Percentiles rank a stretch among this genome's conserved stretches.
phyloP scores from a whole-genome alignment of 2,329 filamentous ascomycete species.

The Geosmithia flava region DNA sequence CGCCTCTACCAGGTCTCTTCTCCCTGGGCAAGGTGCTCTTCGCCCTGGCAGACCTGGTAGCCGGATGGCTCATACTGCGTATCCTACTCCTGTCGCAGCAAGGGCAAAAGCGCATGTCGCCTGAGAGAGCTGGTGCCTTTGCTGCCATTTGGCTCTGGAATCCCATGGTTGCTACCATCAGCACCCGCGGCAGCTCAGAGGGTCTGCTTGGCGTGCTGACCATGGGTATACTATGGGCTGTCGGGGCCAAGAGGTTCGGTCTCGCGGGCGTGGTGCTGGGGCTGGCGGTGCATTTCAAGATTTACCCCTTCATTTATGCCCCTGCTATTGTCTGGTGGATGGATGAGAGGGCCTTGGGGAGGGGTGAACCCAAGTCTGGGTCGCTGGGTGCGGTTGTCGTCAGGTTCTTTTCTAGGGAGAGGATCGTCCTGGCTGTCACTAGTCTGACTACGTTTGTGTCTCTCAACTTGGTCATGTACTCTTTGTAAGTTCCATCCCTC shows the following conservation, averaged over 20 bases:
- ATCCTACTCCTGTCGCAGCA: constrained; percentile 17
- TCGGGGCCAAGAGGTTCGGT: constrained; percentile 45
- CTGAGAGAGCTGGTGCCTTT: constrained; percentile 54
- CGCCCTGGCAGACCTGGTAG: constrained; percentile 68
- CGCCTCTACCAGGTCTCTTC: constrained; percentile 43
- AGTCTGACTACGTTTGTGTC: constrained; percentile 62
- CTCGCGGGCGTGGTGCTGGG: constrained; percentile 69
- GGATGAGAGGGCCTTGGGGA: constrained; percentile 33
- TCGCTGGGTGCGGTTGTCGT: constrained; percentile 7
- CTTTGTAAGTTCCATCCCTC: constrained; percentile 36
- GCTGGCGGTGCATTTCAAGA: constrained; percentile 89
- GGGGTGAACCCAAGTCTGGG: not conserved
- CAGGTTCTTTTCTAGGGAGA: constrained; percentile 37
- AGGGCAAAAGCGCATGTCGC: constrained; percentile 28
- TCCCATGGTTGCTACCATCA: constrained; percentile 96
- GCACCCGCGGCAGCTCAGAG: constrained; percentile 87
- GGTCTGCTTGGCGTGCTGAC: constrained; percentile 80
- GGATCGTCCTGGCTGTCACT: constrained; percentile 45
- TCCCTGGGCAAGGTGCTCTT: constrained; percentile 83
- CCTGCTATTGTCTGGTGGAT: constrained; percentile 72
- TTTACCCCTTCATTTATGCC: constrained; percentile 95
- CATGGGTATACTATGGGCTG: constrained; percentile 72
- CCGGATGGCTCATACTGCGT: constrained; percentile 61
- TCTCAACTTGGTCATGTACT: constrained; percentile 72
- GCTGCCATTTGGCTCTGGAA: constrained; percentile 89